These are phyloP conservation scores for Kluyveromyces aestuarii DNA, from an alignment of 805 yeast genomes.

Conservation along the genomic window DNA sequence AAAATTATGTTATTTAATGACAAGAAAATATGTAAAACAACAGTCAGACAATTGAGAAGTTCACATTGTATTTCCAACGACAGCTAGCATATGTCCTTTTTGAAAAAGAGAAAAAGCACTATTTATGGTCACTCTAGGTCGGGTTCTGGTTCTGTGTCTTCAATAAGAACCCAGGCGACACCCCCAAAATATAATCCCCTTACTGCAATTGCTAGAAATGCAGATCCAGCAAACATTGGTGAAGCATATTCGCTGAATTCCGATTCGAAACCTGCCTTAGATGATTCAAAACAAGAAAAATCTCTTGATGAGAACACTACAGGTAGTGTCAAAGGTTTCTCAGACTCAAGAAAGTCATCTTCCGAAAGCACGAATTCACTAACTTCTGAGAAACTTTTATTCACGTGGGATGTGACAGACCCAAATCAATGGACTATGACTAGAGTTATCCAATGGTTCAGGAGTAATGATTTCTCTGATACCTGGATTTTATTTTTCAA, in stretches of 20 bases:
- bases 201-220: neutral
- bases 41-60: neutral
- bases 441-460: slow-evolving; percentile 64
- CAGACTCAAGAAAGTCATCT: slow-evolving; percentile 19
- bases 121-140: slow-evolving; percentile 20
- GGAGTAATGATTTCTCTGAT: slow-evolving; percentile 54
- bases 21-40: too few relatives aligned
- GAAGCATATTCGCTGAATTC: neutral
- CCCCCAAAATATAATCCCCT: slow-evolving; percentile 1
- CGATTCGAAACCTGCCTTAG: neutral
- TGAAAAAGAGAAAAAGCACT: slow-evolving; percentile 17
- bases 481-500: slow-evolving; percentile 65
- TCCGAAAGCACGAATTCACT: slow-evolving; percentile 17
- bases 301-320: neutral
- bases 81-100: slow-evolving; percentile 14
- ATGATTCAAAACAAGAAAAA: neutral
- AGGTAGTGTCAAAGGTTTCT: too few relatives aligned
- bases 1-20: too few relatives aligned
- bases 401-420: slow-evolving; percentile 42
- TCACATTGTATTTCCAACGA: neutral
- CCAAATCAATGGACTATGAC: slow-evolving; percentile 64
- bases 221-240: slow-evolving; percentile 1
- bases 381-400: slow-evolving; percentile 21
- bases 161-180: slow-evolving; percentile 6
- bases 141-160: slow-evolving; percentile 18